Conservation (phyloP, 2,329 filamentous ascomycete genomes). For the Talaromyces rugulosus region DNA sequence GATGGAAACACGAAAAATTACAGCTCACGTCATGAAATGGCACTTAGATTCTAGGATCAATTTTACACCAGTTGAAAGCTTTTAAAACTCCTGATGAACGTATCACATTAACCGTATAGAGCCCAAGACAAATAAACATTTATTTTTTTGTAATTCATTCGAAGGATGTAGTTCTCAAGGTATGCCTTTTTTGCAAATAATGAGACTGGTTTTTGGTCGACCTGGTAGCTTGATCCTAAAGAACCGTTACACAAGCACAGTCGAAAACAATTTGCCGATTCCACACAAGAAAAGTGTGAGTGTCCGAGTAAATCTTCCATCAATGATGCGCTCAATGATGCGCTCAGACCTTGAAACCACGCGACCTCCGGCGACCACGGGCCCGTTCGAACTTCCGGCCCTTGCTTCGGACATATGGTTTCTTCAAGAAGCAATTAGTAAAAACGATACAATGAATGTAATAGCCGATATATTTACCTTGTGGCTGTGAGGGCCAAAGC, state of each 20-base stretch:
- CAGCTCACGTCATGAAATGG: constrained; percentile 15
- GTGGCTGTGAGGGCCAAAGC: constrained; percentile 94
- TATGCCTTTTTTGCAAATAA: not conserved
- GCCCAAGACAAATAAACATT: not conserved
- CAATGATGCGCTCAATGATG: constrained; percentile 17
- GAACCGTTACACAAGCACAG: not conserved
- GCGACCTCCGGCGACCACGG: constrained; percentile 96
- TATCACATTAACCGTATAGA: not conserved
- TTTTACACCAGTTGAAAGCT: not conserved
- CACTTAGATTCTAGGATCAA: not conserved
- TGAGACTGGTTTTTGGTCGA: not conserved
- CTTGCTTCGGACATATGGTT: constrained; percentile 96
- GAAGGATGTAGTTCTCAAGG: not conserved
- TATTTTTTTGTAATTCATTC: constrained; percentile 1
- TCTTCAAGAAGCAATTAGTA: constrained; percentile 50
- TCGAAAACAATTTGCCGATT: not conserved
- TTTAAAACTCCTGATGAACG: not conserved
- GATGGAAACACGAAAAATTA: constrained; percentile 55
- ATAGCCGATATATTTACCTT: constrained; percentile 61
- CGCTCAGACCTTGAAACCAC: constrained; percentile 98
- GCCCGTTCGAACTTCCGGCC: constrained; percentile 99
- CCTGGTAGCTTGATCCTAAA: not conserved
- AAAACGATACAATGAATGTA: not conserved
- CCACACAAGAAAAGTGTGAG: not conserved
- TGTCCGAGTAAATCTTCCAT: constrained; percentile 8